Evolutionary conservation across 1,284 basidiomycete species (phyloP), one percentile per base, ranked within the genome.

Genomic region (Boletellus deceptivus): DNA sequence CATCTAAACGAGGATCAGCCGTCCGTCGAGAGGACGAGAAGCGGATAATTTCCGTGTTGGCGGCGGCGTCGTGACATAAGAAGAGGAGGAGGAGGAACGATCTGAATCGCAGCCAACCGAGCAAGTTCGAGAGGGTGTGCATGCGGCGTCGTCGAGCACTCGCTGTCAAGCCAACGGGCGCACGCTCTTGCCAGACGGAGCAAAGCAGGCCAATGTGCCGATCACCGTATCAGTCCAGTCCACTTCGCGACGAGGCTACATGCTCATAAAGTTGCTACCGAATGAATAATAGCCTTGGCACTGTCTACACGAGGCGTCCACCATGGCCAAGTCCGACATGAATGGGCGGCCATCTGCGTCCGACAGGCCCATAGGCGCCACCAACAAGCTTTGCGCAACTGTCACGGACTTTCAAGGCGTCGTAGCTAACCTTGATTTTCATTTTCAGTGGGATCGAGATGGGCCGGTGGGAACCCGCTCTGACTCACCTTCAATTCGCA

Each of bases 41-140:
- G 63, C 82, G 83, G 60, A 79, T 65, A 51, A 86, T 85, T 67
- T 87, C 83, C 29, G 84, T 87, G 66, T 87, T 86, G 18, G 75
- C 82, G 43, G 68, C 55, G 29, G 56, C 69, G 33, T 49, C 38
- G 53, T 69, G 62, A 56, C 57, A 67, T 55, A 58, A 55, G 42
- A 67, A 48, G 46, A 31, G 53, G 0, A 70, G 43, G 27, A 60
- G 36, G 25, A 62, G 48, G 31, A 62, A 48, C 37, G 61, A 55
- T 55, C 52, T 25, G 24, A 25, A 7, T 25, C 29, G 55, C 35
- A 38, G 49, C 43, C 43, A 44, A 42, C 34, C 18, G 40, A 42
- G 43, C 54, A 11, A 46, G 48, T 40, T 22, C 16, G 24, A 17
- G 39, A 29, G 24, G 39, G 62, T 61, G 59, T 47, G 49, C 45